These are phyloP conservation scores for Penicillium bovifimosum DNA, from an alignment of 495 filamentous ascomycete species.

Conservation along the genomic window DNA sequence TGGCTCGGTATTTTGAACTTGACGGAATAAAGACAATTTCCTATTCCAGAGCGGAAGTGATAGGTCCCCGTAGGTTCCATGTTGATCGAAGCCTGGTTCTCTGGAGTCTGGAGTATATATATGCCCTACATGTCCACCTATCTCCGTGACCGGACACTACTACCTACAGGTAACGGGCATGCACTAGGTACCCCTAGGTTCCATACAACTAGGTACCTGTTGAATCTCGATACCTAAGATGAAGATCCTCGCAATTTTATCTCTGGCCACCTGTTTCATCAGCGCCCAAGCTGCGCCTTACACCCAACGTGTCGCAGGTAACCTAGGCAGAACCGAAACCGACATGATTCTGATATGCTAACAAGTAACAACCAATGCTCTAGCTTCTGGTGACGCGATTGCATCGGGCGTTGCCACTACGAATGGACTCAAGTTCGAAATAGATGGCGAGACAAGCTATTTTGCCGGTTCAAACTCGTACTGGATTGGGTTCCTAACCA, in stretches of 20 bases:
- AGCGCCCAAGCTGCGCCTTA: conserved; percentile 26
- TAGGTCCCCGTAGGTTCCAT: background rate
- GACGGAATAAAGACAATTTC: background rate
- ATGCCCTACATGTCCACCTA: background rate
- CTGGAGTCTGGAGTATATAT: too few species aligned
- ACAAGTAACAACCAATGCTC: background rate
- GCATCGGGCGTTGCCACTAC: conserved; percentile 43
- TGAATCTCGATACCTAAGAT: too few species aligned
- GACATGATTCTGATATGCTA: background rate
- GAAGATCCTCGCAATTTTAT: conserved; percentile 8
- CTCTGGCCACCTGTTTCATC: conserved; percentile 19
- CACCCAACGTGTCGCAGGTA: conserved; percentile 32
- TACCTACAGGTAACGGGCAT: too few species aligned
- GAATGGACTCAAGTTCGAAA: conserved; percentile 51
- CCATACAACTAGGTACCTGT: too few species aligned
- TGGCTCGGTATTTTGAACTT: background rate
- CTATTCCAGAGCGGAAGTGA: conserved; percentile 10
- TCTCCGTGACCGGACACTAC: too few species aligned
- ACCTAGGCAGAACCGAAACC: background rate
- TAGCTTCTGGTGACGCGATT: conserved; percentile 4
- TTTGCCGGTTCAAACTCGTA: conserved; percentile 69
- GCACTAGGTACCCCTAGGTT: too few species aligned
- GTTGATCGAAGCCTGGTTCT: background rate
- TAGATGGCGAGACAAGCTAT: conserved; percentile 57
- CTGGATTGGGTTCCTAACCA: conserved; percentile 66